Evolutionary conservation across 768 basidiomycete genomes (phyloP).

Genomic region (Leucocoprinus leucothites): DNA sequence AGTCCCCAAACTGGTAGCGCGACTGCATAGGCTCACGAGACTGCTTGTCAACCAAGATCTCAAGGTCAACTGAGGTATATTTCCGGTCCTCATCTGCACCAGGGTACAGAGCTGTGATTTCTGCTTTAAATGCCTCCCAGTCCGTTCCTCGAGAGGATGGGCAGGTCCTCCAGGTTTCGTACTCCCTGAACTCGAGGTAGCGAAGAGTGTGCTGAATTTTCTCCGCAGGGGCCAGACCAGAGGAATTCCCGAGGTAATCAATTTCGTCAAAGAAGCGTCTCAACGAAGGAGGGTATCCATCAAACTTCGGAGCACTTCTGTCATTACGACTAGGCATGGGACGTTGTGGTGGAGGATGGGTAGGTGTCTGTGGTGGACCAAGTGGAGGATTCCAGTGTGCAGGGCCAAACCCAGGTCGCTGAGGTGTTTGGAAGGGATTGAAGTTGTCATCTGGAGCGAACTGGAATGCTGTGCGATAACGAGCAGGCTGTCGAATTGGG

Average conservation of each 20-base stretch:
- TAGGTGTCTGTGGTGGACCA: no score
- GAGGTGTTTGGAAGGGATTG: no score
- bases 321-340: not conserved
- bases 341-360: no score
- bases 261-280: not conserved
- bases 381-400: no score
- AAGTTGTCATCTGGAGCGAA: no score
- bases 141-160: not conserved
- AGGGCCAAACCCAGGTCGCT: no score
- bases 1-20: slow-evolving; percentile 7
- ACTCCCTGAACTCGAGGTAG: not conserved
- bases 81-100: not conserved
- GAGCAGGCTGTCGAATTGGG: no score
- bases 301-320: not conserved
- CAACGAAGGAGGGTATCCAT: not conserved
- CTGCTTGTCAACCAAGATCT: not conserved
- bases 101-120: not conserved
- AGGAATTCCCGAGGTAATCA: not conserved
- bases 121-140: not conserved
- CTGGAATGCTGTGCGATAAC: no score
- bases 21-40: not conserved
- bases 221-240: not conserved
- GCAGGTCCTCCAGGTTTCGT: not conserved
- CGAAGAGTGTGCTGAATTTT: not conserved
- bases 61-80: slow-evolving; percentile 6